A percentile compares a stretch with the other conserved stretches of the same genome.
Evolutionary conservation across 2,329 filamentous ascomycete genomes (phyloP).

Genomic region (Herpotrichia juniperi): DNA sequence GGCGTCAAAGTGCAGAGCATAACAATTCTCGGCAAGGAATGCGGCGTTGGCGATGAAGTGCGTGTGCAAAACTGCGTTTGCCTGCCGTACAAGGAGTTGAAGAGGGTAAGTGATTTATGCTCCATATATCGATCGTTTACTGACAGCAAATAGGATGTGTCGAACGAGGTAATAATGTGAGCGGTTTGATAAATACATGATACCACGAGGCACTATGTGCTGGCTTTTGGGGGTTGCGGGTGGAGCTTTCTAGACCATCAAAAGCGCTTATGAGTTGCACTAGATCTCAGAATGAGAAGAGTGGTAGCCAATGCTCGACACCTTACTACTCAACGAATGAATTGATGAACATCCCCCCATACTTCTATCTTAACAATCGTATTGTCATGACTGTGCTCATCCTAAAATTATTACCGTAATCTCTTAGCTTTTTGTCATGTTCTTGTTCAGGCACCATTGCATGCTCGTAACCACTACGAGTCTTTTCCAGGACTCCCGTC

Average conservation of each 20-base stretch:
- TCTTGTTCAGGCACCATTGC: too few species aligned
- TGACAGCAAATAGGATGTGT: slow-evolving; percentile 69
- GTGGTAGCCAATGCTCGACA: neutral
- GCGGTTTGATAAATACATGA: slow-evolving; percentile 14
- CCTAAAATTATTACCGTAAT: too few species aligned
- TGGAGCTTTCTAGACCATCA: slow-evolving; percentile 13
- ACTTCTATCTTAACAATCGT: too few species aligned
- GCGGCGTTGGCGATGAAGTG: slow-evolving; percentile 89
- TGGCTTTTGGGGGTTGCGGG: neutral
- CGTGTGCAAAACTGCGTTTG: slow-evolving; percentile 98
- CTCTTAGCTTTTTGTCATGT: too few species aligned
- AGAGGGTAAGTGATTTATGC: slow-evolving; percentile 70
- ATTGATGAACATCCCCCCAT: too few species aligned
- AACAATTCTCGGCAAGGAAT: slow-evolving; percentile 97
- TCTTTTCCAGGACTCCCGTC: too few species aligned
- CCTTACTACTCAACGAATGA: too few species aligned
- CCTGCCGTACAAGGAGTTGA: slow-evolving; percentile 96
- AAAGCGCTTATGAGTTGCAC: slow-evolving; percentile 12
- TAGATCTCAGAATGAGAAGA: neutral
- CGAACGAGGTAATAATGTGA: slow-evolving; percentile 92
- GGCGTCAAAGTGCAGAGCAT: slow-evolving; percentile 98
- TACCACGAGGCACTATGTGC: slow-evolving; percentile 15
- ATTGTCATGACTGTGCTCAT: too few species aligned
- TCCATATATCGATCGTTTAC: neutral
- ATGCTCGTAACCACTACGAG: too few species aligned